Conservation (phyloP, 495 filamentous ascomycete genomes). For the Cercophora newfieldiana region DNA sequence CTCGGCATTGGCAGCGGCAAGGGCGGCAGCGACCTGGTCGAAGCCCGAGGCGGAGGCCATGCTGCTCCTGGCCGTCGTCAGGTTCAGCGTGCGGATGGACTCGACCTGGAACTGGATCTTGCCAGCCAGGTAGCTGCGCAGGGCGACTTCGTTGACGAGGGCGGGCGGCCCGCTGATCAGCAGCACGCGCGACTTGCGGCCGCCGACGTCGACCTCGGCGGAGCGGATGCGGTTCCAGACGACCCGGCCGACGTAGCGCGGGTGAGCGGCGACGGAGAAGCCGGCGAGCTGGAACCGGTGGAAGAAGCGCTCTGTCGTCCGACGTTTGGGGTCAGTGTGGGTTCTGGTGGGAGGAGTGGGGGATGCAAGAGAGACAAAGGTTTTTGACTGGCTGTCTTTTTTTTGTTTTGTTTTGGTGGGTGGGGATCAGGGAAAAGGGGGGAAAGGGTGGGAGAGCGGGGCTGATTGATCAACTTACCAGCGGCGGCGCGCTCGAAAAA, state of each 20-base stretch:
- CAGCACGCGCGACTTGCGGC: conserved; percentile 26
- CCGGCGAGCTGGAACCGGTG: background rate
- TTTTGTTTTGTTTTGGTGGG: too few relatives aligned
- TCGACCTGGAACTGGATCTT: conserved; percentile 34
- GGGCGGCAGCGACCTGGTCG: background rate
- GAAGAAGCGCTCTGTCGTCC: conserved; percentile 23
- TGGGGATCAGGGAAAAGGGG: too few relatives aligned
- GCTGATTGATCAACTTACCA: too few relatives aligned
- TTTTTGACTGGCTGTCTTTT: too few relatives aligned
- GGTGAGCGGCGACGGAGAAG: background rate
- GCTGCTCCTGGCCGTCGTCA: background rate
- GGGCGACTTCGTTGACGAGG: conserved; percentile 23
- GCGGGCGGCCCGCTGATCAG: conserved; percentile 24
- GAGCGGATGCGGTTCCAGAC: conserved; percentile 32
- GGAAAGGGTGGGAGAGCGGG: too few relatives aligned
- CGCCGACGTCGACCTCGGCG: conserved; percentile 24
- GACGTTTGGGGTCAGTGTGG: background rate
- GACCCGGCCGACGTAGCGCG: conserved; percentile 14
- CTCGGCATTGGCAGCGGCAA: background rate
- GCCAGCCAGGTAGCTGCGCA: conserved; percentile 24
- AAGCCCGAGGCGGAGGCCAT: background rate
- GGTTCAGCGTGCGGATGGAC: conserved; percentile 7
- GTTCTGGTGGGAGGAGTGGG: background rate
- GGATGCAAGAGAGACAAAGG: background rate
- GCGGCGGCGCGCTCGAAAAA: conserved; percentile 39